phyloP scores from a whole-genome alignment of 176 grass and related monocot genomes.

The Rhynchospora pubera region DNA sequence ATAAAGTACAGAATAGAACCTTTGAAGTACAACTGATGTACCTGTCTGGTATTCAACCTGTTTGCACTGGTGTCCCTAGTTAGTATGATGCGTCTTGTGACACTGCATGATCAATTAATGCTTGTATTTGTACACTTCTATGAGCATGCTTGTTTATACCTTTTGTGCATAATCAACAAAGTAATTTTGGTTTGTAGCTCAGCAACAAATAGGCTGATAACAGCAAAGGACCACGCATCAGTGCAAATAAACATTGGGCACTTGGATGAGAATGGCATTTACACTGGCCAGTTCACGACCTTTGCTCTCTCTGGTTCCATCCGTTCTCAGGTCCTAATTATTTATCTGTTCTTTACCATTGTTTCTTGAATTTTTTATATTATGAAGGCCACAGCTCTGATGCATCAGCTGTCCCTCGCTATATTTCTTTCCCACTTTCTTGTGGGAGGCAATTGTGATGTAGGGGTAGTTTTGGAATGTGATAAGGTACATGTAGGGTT shows the following conservation, averaged over 20 bases:
- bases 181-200: slow-evolving; percentile 33
- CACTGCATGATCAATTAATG: background rate
- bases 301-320: slow-evolving; percentile 66
- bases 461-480: background rate
- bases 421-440: background rate
- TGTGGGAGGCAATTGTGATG: background rate
- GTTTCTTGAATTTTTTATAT: background rate
- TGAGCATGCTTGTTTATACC: background rate
- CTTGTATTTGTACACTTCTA: background rate
- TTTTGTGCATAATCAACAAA: background rate
- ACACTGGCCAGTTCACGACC: slow-evolving; percentile 50
- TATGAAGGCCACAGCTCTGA: background rate
- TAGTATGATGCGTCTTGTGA: background rate
- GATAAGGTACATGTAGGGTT: background rate
- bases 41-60: background rate
- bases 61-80: background rate
- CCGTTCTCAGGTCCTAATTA: slow-evolving; percentile 58
- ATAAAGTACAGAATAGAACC: background rate
- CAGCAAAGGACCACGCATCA: slow-evolving; percentile 55
- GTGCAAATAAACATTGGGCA: slow-evolving; percentile 78
- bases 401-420: background rate
- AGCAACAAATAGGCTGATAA: slow-evolving; percentile 55
- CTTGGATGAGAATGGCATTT: slow-evolving; percentile 61
- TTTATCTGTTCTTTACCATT: background rate
- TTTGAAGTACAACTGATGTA: background rate